Conservation (phyloP, 176 grass and related monocot genomes). For the bread wheat (Triticum aestivum) region DNA sequence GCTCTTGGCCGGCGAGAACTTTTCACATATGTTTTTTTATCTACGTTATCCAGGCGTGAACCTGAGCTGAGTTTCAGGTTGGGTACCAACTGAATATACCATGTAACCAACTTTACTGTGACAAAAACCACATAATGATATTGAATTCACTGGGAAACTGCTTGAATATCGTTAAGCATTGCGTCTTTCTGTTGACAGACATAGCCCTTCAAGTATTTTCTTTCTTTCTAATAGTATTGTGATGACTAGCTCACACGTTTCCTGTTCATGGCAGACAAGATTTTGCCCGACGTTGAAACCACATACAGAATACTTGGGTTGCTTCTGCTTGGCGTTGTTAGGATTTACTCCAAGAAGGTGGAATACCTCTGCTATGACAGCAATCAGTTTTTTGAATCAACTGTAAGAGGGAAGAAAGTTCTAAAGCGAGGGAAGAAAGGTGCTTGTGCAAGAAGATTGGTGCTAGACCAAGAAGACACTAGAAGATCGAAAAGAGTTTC, state of each 20-base stretch:
- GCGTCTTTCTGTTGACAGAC: neutral
- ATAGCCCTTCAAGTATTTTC: neutral
- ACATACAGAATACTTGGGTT: constrained; percentile 52
- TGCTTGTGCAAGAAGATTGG: neutral
- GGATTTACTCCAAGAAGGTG: constrained; percentile 80
- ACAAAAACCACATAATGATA: neutral
- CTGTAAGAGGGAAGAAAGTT: neutral
- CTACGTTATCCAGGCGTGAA: neutral
- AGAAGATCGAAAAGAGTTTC: constrained; percentile 24
- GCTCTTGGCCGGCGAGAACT: neutral
- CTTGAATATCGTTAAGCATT: neutral
- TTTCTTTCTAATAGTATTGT: neutral
- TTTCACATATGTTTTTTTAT: neutral
- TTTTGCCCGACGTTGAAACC: constrained; percentile 43
- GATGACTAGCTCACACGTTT: constrained; percentile 19
- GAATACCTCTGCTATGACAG: constrained; percentile 64
- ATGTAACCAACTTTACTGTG: neutral
- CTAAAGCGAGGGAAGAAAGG: constrained; percentile 32
- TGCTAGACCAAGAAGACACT: constrained; percentile 4
- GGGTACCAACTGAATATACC: neutral
- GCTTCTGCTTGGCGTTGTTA: constrained; percentile 78
- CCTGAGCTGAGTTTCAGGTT: neutral
- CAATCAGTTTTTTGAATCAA: constrained; percentile 37
- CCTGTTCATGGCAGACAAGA: constrained; percentile 49
- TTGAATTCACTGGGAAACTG: neutral